These are phyloP conservation scores for Nematocida sp. DNA, from an alignment of 371 early-diverging fungal species.

Conservation along the genomic window DNA sequence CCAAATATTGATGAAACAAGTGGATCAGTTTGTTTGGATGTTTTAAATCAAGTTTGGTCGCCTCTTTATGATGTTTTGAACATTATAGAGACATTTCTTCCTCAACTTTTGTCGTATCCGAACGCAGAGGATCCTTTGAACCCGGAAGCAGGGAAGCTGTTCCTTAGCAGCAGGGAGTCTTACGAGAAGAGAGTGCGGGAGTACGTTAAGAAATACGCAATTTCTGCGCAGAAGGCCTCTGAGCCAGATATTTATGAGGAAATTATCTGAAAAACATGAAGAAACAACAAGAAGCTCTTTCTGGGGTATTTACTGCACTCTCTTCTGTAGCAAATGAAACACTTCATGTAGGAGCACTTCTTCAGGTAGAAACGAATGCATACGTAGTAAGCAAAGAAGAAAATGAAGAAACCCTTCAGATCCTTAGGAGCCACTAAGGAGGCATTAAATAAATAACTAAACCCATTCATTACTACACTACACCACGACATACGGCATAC, in stretches of 20 bases:
- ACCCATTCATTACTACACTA: background rate
- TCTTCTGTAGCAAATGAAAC: conserved; percentile 36
- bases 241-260: conserved; percentile 40
- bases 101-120: conserved; percentile 90
- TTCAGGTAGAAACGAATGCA: background rate
- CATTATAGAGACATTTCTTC: conserved; percentile 92
- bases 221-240: conserved; percentile 17
- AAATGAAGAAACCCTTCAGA: background rate
- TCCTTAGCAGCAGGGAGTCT: conserved; percentile 81
- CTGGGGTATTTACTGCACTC: conserved; percentile 31
- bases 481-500: background rate
- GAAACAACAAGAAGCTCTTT: conserved; percentile 1
- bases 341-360: conserved; percentile 1
- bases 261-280: conserved; percentile 42
- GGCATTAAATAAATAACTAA: background rate
- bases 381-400: background rate
- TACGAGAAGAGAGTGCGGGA: conserved; percentile 71
- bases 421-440: background rate
- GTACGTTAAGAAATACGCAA: conserved; percentile 62
- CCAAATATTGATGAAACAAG: conserved; percentile 98
- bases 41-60: conserved; percentile 98
- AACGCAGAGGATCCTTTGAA: conserved; percentile 98
- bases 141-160: conserved; percentile 90
- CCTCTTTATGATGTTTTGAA: conserved; percentile 85
- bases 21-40: conserved; percentile 95